A percentile compares a stretch with the other conserved stretches of the same genome.
phyloP scores from a whole-genome alignment of 495 filamentous ascomycete genomes.

The Daldinia decipiens region DNA sequence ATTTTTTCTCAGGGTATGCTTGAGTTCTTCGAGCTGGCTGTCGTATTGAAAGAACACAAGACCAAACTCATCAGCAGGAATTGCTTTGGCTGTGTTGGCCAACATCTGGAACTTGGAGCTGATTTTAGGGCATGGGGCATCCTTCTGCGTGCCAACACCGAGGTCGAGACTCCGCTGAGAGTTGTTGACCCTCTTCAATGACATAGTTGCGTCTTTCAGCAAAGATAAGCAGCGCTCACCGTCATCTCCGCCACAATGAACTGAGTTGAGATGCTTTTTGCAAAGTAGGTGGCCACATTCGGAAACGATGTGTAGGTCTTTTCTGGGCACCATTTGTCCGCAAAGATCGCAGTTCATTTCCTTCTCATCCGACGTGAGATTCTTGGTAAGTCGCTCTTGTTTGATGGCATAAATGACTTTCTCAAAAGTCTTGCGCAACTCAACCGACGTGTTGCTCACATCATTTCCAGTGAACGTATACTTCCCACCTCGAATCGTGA shows the following conservation, averaged over 20 bases:
- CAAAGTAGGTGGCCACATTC: conserved; percentile 65
- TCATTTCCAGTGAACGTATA: conserved; percentile 30
- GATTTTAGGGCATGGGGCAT: neutral
- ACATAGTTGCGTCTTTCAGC: conserved; percentile 20
- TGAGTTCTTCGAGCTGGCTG: conserved; percentile 36
- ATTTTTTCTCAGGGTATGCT: conserved; percentile 34
- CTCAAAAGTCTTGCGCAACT: conserved; percentile 13
- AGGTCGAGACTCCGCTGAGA: conserved; percentile 3
- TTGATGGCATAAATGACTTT: conserved; percentile 12
- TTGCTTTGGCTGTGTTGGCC: conserved; percentile 31
- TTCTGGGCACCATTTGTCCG: conserved; percentile 8
- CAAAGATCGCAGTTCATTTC: conserved; percentile 48
- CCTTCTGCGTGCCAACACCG: conserved; percentile 9
- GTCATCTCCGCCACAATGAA: conserved; percentile 25
- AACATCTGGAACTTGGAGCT: conserved; percentile 44
- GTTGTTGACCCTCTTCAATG: conserved; percentile 22
- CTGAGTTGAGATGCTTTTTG: conserved; percentile 43
- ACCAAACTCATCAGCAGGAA: conserved; percentile 40
- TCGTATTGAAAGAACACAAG: conserved; percentile 53
- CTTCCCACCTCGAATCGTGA: conserved; percentile 18
- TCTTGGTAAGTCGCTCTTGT: conserved; percentile 20
- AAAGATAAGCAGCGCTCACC: conserved; percentile 24
- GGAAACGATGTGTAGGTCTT: conserved; percentile 51
- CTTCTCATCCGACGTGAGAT: neutral
- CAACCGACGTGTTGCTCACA: conserved; percentile 15